Percentiles rank a stretch among this genome's conserved stretches.
phyloP scores from a whole-genome alignment of 441 rosid genomes.

The Gossypium lobatum region DNA sequence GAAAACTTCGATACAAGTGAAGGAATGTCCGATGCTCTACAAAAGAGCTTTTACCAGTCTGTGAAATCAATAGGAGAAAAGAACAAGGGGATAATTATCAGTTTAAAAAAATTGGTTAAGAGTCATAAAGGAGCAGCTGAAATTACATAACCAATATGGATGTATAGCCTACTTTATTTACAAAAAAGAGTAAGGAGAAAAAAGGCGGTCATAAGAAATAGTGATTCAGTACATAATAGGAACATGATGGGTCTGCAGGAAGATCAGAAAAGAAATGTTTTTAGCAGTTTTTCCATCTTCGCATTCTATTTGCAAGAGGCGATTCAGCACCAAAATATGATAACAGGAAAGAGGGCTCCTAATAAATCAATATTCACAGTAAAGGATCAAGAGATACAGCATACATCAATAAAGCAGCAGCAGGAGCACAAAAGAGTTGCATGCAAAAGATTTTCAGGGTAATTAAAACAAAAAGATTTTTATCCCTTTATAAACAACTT shows the following conservation, averaged over 20 bases:
- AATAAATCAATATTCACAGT: neutral
- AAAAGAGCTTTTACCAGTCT: constrained; percentile 97
- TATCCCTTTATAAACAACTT: neutral
- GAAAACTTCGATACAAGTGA: constrained; percentile 94
- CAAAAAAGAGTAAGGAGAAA: neutral
- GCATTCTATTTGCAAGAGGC: neutral
- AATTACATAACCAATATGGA: neutral
- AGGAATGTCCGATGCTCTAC: constrained; percentile 99
- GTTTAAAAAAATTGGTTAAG: neutral
- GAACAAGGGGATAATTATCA: neutral
- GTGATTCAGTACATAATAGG: neutral
- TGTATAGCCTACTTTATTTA: neutral
- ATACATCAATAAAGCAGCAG: neutral
- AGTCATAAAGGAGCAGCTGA: neutral
- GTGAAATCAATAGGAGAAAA: constrained; percentile 21
- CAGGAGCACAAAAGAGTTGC: neutral
- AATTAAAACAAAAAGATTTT: neutral
- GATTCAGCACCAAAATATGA: neutral
- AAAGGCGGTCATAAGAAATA: neutral
- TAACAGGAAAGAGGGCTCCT: neutral
- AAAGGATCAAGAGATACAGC: neutral
- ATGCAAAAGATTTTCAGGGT: constrained; percentile 4
- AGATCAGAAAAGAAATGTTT: neutral
- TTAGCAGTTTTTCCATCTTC: neutral
- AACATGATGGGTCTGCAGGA: neutral